phyloP scores from a whole-genome alignment of 257 asterid species.

The Lithospermum erythrorhizon region DNA sequence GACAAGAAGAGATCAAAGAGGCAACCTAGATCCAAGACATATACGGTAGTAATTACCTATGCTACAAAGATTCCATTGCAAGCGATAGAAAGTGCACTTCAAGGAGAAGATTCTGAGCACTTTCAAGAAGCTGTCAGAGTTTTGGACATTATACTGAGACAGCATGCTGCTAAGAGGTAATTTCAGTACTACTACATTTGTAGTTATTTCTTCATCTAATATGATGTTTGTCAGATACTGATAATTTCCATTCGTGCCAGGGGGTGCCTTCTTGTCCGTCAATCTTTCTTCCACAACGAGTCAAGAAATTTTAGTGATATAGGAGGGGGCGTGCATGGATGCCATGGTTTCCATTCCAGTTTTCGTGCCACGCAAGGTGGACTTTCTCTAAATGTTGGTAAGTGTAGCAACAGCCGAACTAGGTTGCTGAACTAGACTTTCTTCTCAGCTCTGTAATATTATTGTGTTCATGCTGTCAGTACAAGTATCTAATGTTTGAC shows the following conservation, averaged over 20 bases:
- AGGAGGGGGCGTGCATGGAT: constrained; percentile 63
- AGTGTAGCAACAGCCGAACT: background rate
- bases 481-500: background rate
- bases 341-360: constrained; percentile 69
- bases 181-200: background rate
- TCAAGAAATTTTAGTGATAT: constrained; percentile 32
- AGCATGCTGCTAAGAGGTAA: constrained; percentile 52
- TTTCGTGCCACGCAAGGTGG: constrained; percentile 61
- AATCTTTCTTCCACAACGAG: constrained; percentile 53
- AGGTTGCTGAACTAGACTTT: no score
- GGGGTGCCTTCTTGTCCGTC: constrained; percentile 73
- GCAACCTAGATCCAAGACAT: constrained; percentile 36
- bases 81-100: constrained; percentile 40
- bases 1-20: constrained; percentile 39
- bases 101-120: constrained; percentile 52
- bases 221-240: constrained; percentile 1
- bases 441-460: no score
- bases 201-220: background rate
- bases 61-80: constrained; percentile 56
- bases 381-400: constrained; percentile 57
- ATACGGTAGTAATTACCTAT: constrained; percentile 43
- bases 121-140: constrained; percentile 72
- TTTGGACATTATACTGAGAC: constrained; percentile 51
- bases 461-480: background rate
- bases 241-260: constrained; percentile 16